These are phyloP conservation scores for Cryptococcus sp. DNA, from an alignment of 1,284 basidiomycete species.

Conservation along the genomic window DNA sequence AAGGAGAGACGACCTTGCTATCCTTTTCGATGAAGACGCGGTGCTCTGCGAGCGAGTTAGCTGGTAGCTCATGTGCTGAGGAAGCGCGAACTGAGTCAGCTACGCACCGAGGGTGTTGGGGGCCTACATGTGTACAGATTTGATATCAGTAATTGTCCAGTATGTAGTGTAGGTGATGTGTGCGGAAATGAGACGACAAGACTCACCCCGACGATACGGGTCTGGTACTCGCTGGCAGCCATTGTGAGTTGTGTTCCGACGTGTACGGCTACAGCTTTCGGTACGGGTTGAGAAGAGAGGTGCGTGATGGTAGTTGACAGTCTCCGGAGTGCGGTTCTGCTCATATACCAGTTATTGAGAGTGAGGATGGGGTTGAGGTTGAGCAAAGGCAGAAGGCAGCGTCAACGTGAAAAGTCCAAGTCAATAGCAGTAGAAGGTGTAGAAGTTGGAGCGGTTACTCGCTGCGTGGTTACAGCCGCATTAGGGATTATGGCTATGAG, in stretches of 20 bases:
- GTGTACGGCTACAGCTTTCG: not conserved
- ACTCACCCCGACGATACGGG: conserved; percentile 40
- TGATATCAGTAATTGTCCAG: not conserved
- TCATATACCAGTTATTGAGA: conserved; percentile 17
- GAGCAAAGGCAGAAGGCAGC: not conserved
- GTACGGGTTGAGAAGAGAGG: conserved; percentile 2
- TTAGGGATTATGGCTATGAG: too few species aligned
- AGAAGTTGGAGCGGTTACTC: not conserved
- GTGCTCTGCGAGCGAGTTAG: conserved; percentile 66
- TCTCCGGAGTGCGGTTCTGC: conserved; percentile 24
- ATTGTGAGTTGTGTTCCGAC: conserved; percentile 11
- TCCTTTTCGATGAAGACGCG: conserved; percentile 91
- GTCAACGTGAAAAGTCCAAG: too few species aligned
- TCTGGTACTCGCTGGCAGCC: conserved; percentile 29
- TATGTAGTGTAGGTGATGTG: not conserved
- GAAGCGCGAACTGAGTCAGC: not conserved
- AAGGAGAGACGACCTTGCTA: conserved; percentile 80
- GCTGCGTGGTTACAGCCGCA: too few species aligned
- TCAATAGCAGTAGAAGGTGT: not conserved
- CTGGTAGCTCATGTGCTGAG: conserved; percentile 8
- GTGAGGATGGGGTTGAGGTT: not conserved
- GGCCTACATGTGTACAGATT: conserved; percentile 53
- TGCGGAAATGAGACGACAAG: not conserved
- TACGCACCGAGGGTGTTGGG: conserved; percentile 85
- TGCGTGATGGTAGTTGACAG: conserved; percentile 17